phyloP scores from a whole-genome alignment of 305 asterid genomes.

The Fraxinus latifolia region DNA sequence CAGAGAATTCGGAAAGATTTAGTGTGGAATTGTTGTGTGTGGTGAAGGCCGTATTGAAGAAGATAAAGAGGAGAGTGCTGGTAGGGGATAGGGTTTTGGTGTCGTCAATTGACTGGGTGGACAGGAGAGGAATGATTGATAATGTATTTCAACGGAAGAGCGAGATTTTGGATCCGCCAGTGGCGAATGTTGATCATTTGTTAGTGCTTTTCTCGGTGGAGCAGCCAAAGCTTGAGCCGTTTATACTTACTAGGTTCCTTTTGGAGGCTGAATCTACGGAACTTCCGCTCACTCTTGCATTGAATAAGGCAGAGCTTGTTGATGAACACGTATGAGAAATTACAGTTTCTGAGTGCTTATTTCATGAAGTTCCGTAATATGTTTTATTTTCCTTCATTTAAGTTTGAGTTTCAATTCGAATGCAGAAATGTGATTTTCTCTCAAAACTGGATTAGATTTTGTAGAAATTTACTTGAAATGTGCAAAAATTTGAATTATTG shows the following conservation, averaged over 20 bases:
- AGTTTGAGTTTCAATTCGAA: background rate
- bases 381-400: background rate
- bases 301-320: slow-evolving; percentile 81
- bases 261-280: slow-evolving; percentile 92
- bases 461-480: background rate
- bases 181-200: slow-evolving; percentile 86
- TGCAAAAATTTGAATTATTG: background rate
- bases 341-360: background rate
- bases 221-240: slow-evolving; percentile 76
- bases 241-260: slow-evolving; percentile 74
- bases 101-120: slow-evolving; percentile 83
- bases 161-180: slow-evolving; percentile 84
- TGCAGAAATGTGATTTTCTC: background rate
- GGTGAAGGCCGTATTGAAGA: slow-evolving; percentile 86
- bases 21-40: slow-evolving; percentile 80
- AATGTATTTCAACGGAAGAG: slow-evolving; percentile 67
- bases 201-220: slow-evolving; percentile 75
- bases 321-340: slow-evolving; percentile 47
- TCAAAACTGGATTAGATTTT: background rate
- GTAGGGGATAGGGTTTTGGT: slow-evolving; percentile 91
- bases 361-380: background rate
- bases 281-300: slow-evolving; percentile 73
- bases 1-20: slow-evolving; percentile 32
- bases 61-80: slow-evolving; percentile 81
- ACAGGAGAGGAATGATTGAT: slow-evolving; percentile 84